phyloP scores from a whole-genome alignment of 2,329 filamentous ascomycete species.

The Penicillium sp. region DNA sequence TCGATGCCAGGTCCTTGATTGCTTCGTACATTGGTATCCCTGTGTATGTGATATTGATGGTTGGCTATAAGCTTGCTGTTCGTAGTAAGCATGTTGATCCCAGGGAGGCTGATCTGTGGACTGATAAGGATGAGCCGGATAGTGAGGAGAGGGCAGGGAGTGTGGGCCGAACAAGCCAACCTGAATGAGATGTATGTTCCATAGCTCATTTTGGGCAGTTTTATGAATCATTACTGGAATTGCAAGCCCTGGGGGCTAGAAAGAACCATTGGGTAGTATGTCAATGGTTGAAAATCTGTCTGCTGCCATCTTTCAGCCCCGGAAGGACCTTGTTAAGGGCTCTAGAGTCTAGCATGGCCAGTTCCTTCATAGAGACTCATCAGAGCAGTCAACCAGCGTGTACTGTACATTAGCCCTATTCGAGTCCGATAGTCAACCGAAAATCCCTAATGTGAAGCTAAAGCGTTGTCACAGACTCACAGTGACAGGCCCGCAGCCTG shows the following conservation, averaged over 20 bases:
- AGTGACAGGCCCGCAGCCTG: neutral
- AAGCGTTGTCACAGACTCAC: neutral
- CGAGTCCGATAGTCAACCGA: neutral
- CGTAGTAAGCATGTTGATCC: conserved; percentile 54
- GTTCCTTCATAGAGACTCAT: too few relatives aligned
- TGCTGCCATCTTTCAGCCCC: too few relatives aligned
- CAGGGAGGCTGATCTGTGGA: conserved; percentile 62
- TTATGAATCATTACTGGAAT: neutral
- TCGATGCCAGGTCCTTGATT: conserved; percentile 69
- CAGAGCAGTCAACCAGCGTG: too few relatives aligned
- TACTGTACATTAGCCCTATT: neutral
- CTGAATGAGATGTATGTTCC: neutral
- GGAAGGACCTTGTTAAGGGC: too few relatives aligned
- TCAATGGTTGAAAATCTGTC: too few relatives aligned
- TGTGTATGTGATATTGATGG: conserved; percentile 64
- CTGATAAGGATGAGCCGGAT: conserved; percentile 20
- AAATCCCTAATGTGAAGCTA: neutral
- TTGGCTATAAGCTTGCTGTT: conserved; percentile 60
- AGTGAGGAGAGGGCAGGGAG: neutral
- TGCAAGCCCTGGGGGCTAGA: too few relatives aligned
- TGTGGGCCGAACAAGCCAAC: neutral
- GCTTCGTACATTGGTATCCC: conserved; percentile 73
- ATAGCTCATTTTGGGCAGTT: neutral
- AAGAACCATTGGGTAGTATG: too few relatives aligned
- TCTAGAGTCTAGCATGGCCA: too few relatives aligned